phyloP scores from a whole-genome alignment of 202 grass and related monocot genomes.

The Brachypodium distachyon region DNA sequence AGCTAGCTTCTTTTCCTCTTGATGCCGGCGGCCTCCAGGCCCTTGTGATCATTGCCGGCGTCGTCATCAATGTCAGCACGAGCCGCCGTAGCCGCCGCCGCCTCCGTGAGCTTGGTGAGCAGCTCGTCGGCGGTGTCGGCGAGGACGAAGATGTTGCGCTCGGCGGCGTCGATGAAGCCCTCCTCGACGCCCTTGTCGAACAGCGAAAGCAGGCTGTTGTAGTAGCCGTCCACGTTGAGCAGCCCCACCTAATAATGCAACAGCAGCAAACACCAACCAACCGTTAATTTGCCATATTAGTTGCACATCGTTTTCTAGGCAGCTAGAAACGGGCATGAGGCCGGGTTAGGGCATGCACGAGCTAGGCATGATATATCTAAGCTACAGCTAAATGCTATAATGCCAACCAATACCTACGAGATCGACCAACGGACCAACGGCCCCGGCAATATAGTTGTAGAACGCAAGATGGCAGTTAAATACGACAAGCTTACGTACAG shows the following conservation, averaged over 20 bases:
- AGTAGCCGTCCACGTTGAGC: conserved; percentile 95
- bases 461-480: conserved; percentile 34
- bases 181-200: conserved; percentile 90
- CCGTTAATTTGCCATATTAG: background rate
- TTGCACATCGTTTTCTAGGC: background rate
- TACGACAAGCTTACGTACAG: conserved; percentile 45
- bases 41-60: background rate
- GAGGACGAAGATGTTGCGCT: conserved; percentile 58
- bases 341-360: background rate
- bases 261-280: background rate
- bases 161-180: conserved; percentile 79
- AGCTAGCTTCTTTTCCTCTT: conserved; percentile 41
- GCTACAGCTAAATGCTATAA: background rate
- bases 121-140: conserved; percentile 61
- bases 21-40: background rate
- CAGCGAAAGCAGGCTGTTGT: conserved; percentile 65
- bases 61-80: background rate
- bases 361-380: background rate
- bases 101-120: conserved; percentile 37
- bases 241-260: conserved; percentile 68
- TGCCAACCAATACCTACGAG: background rate
- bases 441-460: background rate
- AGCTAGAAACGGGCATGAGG: background rate
- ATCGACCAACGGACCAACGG: background rate
- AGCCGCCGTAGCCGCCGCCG: background rate